Evolutionary conservation across 23 red algal species (phyloP), one percentile per base, ranked within the genome.

Genomic region (Gracilaria gracilis): DNA sequence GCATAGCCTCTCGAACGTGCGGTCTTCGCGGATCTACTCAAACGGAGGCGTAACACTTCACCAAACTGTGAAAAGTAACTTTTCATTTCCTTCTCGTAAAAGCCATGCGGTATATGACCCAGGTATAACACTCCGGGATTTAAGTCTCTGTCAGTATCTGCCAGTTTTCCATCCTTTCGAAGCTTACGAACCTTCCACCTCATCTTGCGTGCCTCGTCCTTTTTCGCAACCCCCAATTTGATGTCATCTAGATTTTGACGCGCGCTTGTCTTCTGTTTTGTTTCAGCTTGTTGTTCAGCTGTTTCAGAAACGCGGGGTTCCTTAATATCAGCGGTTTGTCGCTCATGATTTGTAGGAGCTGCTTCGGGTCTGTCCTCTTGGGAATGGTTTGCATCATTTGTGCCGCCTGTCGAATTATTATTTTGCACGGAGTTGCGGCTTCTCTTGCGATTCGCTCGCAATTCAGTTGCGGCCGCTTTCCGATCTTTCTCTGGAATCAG

Each of bases 61-160:
- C 97, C 97, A 79, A 92, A 99, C 78, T 99, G 97, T 19, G 90
- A 91, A 38, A 99, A 99, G 75, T 92, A 99, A 46, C 58, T 81
- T 24, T 34, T 81, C 29, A 99, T 84, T 80, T 99, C 67, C 34
- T 94, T 67, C 76, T 99, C 97, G 50, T 96, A 96, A 88, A 99
- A 99, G 37, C 97, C 97, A 83, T 96, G 97, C 24, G 97, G 97
- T 13, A 99, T 70, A 62, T 99, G 97, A 37, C 94, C 97, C 23
- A 99, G 78, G 71, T 99, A 99, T 38, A 99, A 21, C 23, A 99
- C 97, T 28, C 91, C 95, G 19, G 42, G 66, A 19, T 91, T 27
- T 33, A 53, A 9, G 9, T 53, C 75, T 2, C 11, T 44, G 75
- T 90, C 71, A 21, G 50, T 53, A 16, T 76, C 7, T 8, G 57